Evolutionary conservation across 2,329 filamentous ascomycete genomes (phyloP).

Genomic region (Thielaviopsis ethacetica): DNA sequence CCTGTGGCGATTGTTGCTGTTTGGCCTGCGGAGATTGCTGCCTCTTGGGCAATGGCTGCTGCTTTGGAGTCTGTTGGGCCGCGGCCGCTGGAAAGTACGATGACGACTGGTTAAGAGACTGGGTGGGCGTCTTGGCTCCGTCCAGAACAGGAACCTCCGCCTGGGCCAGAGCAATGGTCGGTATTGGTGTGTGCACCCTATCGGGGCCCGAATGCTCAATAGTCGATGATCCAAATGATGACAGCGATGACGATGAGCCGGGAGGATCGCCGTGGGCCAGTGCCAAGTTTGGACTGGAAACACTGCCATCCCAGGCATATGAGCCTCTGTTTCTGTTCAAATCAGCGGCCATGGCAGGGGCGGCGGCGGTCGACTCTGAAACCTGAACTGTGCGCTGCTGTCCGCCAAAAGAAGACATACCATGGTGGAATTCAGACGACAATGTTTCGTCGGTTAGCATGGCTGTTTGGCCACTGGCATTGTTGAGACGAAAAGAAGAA

Average conservation of each 20-base stretch:
- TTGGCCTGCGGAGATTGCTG: neutral
- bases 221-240: conserved; percentile 3
- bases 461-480: conserved; percentile 5
- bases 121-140: neutral
- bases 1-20: neutral
- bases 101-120: neutral
- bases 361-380: conserved; percentile 7
- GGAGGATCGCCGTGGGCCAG: conserved; percentile 8
- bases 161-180: neutral
- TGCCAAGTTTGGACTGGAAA: neutral
- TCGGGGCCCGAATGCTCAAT: neutral
- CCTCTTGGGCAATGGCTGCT: neutral
- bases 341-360: conserved; percentile 2
- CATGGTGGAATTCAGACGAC: conserved; percentile 5
- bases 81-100: neutral
- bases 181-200: neutral
- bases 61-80: neutral
- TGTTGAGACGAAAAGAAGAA: conserved; percentile 9
- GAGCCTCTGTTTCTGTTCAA: neutral
- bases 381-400: neutral
- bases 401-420: conserved; percentile 1
- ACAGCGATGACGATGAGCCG: conserved; percentile 7
- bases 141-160: neutral
- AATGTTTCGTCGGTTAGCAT: conserved; percentile 9
- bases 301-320: conserved; percentile 2